Conservation (phyloP, 306 rosid genomes). For the Prinsepia uniflora region DNA sequence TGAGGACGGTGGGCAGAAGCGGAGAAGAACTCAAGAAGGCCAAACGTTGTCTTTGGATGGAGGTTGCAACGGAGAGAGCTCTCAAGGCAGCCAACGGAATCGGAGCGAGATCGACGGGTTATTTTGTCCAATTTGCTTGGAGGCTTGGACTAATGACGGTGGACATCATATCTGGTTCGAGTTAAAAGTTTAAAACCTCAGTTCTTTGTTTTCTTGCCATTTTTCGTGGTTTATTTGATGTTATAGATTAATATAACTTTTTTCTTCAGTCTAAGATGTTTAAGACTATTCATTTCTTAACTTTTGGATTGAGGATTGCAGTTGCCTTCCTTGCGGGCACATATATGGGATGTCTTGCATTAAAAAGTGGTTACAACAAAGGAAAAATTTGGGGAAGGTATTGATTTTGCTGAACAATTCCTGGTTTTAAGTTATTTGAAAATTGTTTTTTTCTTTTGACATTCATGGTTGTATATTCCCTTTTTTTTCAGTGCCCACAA, state of each 20-base stretch:
- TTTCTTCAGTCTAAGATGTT: too few species aligned
- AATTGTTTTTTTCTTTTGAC: not conserved
- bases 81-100: conserved; percentile 50
- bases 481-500: conserved; percentile 66
- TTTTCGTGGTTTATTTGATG: too few species aligned
- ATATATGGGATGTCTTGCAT: conserved; percentile 34
- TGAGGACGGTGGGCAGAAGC: conserved; percentile 51
- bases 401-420: not conserved
- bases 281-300: not conserved
- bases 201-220: not conserved
- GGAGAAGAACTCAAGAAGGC: conserved; percentile 54
- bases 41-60: conserved; percentile 38
- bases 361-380: conserved; percentile 30
- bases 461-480: not conserved
- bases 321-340: conserved; percentile 66
- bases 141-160: conserved; percentile 65
- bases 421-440: not conserved
- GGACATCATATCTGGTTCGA: conserved; percentile 67
- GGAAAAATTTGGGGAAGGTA: conserved; percentile 57
- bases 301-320: not conserved
- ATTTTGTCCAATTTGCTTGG: conserved; percentile 84
- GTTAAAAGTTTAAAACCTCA: not conserved
- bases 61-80: conserved; percentile 22
- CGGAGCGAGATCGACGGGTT: conserved; percentile 57
- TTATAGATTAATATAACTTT: not conserved